Conservation (phyloP, 2,329 filamentous ascomycete genomes). For the Colletotrichum sublineola region DNA sequence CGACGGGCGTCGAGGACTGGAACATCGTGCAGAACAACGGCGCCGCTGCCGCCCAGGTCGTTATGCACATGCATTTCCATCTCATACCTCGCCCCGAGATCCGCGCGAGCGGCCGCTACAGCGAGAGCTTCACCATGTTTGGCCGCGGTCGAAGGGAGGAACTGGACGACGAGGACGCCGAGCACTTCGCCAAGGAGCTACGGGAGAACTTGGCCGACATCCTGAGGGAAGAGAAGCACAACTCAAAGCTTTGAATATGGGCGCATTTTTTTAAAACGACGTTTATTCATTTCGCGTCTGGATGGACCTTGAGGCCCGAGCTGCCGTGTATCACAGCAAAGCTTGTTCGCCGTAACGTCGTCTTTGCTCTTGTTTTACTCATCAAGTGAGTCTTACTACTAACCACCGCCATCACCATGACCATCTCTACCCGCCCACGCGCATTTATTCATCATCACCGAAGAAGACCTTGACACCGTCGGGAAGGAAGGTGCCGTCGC, state of each 20-base stretch:
- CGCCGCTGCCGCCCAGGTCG: conserved; percentile 88
- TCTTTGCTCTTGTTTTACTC: conserved; percentile 33
- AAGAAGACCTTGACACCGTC: conserved; percentile 79
- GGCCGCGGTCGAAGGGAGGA: conserved; percentile 80
- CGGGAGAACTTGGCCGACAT: conserved; percentile 64
- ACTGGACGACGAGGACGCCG: conserved; percentile 81
- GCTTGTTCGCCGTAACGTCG: conserved; percentile 18
- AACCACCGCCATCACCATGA: conserved; percentile 3
- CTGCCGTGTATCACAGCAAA: conserved; percentile 10
- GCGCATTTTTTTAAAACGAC: not conserved
- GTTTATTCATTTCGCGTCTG: conserved; percentile 32
- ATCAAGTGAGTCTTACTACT: conserved; percentile 31
- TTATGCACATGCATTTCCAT: conserved; percentile 95
- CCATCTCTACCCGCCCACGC: not conserved
- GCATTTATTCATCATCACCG: conserved; percentile 79
- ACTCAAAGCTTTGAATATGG: conserved; percentile 54
- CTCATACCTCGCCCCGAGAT: conserved; percentile 87
- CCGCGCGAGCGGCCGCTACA: conserved; percentile 64
- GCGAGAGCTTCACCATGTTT: conserved; percentile 85
- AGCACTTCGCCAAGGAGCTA: conserved; percentile 68
- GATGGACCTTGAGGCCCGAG: conserved; percentile 22
- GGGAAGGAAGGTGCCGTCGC: conserved; percentile 79
- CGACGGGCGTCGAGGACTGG: conserved; percentile 84
- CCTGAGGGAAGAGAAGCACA: conserved; percentile 49
- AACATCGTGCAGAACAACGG: conserved; percentile 98